Evolutionary conservation across 192 early-diverging fungal genomes (phyloP).

Genomic region (Umbelopsis sp.): DNA sequence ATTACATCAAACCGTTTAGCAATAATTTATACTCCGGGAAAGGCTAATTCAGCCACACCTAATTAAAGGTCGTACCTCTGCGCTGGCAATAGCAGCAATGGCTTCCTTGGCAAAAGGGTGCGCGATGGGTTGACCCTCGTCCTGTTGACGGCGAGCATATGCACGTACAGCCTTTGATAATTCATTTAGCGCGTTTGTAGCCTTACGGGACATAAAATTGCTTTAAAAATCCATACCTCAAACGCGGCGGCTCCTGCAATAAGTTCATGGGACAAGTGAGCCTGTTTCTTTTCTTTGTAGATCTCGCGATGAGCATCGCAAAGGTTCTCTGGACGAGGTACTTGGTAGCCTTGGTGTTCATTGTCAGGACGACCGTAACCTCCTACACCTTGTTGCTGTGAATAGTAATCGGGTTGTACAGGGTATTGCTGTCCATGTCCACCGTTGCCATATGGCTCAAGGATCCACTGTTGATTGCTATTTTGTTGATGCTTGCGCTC

Average conservation of each 20-base stretch:
- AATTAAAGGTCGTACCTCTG: not conserved
- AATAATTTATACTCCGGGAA: not conserved
- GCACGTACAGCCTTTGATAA: constrained; percentile 17
- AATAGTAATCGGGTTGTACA: not conserved
- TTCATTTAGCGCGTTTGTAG: not conserved
- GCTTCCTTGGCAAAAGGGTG: constrained; percentile 23
- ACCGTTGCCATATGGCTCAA: constrained; percentile 21
- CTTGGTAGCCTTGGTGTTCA: not conserved
- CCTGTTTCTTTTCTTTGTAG: constrained; percentile 31
- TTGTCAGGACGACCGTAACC: not conserved
- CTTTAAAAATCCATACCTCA: not conserved
- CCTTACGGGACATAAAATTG: not conserved
- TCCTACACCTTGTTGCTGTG: not conserved
- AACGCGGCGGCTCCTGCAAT: constrained; percentile 24
- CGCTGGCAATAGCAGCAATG: constrained; percentile 22
- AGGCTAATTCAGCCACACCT: no score
- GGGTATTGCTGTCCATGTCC: not conserved
- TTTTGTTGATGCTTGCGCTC: constrained; percentile 29
- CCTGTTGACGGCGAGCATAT: constrained; percentile 21
- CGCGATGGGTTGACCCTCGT: constrained; percentile 18
- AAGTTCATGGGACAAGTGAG: constrained; percentile 11
- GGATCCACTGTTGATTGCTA: constrained; percentile 31
- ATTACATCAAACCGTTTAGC: not conserved
- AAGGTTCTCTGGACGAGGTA: constrained; percentile 22
- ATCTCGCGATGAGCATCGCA: constrained; percentile 35